Evolutionary conservation across 768 basidiomycete species (phyloP).

Genomic region (Hypholoma sublateritium): DNA sequence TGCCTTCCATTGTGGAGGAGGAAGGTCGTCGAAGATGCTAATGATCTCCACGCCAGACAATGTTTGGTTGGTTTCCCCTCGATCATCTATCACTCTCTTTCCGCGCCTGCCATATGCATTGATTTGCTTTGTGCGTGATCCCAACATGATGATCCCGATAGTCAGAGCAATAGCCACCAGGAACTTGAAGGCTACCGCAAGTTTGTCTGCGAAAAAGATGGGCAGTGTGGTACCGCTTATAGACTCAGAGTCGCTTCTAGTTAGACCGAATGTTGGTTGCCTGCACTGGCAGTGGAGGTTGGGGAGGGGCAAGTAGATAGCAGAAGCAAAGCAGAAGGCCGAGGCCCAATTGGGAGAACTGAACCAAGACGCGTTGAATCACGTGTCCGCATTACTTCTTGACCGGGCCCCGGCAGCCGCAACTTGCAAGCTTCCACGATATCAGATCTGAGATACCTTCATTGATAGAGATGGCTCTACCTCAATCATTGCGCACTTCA

Average conservation of each 20-base stretch:
- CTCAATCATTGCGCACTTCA: constrained; percentile 64
- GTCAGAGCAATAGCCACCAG: background rate
- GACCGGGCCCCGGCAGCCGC: background rate
- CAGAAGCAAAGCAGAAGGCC: background rate
- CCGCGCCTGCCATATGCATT: constrained; percentile 64
- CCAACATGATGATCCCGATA: constrained; percentile 43
- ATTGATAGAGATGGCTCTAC: constrained; percentile 65
- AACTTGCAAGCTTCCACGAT: too few relatives aligned
- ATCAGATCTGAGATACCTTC: too few relatives aligned
- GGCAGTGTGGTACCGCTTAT: too few relatives aligned
- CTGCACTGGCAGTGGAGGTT: too few relatives aligned
- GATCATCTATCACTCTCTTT: constrained; percentile 56
- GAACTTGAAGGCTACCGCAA: too few relatives aligned
- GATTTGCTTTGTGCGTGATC: constrained; percentile 63
- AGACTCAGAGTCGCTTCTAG: too few relatives aligned
- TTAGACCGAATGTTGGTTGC: too few relatives aligned
- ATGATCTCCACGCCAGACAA: constrained; percentile 27
- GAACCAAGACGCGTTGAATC: constrained; percentile 11
- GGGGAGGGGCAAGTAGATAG: background rate
- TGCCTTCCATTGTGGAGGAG: constrained; percentile 36
- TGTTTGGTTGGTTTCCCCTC: constrained; percentile 21
- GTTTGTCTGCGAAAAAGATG: too few relatives aligned
- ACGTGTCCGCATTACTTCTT: constrained; percentile 1
- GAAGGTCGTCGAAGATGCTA: constrained; percentile 44
- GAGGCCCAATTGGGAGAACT: constrained; percentile 8